Conservation (phyloP, 257 asterid genomes). For the Solanum chiquidenum region DNA sequence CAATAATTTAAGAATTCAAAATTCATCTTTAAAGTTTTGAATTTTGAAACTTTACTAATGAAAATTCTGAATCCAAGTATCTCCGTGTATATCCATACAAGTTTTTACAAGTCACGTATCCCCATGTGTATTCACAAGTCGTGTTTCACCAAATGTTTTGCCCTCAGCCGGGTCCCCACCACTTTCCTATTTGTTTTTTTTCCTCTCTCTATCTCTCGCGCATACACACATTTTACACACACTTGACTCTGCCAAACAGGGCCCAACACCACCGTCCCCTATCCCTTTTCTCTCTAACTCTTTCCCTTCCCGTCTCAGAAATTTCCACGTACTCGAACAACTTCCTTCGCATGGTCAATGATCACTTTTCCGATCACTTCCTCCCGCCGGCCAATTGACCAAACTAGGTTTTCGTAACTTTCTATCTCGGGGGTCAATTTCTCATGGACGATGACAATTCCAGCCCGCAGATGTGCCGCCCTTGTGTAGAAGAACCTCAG, state of each 20-base stretch:
- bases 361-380: not conserved
- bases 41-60: rapidly evolving
- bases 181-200: not conserved
- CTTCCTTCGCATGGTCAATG: not conserved
- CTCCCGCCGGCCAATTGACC: not conserved
- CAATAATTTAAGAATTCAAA: too few species aligned
- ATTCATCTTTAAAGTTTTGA: too few species aligned
- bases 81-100: not conserved
- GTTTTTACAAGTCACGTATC: not conserved
- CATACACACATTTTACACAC: not conserved
- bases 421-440: not conserved
- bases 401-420: not conserved
- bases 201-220: not conserved
- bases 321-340: not conserved
- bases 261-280: not conserved
- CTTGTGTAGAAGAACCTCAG: slow-evolving; percentile 27
- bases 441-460: not conserved
- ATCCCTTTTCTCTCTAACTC: not conserved
- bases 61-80: not conserved
- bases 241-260: not conserved
- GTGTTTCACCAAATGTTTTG: not conserved
- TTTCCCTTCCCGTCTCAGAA: not conserved
- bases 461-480: not conserved
- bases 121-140: not conserved
- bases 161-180: not conserved